These are phyloP conservation scores for Vitis hybrid DNA, from an alignment of 177 flowering plant genomes.

Conservation along the genomic window DNA sequence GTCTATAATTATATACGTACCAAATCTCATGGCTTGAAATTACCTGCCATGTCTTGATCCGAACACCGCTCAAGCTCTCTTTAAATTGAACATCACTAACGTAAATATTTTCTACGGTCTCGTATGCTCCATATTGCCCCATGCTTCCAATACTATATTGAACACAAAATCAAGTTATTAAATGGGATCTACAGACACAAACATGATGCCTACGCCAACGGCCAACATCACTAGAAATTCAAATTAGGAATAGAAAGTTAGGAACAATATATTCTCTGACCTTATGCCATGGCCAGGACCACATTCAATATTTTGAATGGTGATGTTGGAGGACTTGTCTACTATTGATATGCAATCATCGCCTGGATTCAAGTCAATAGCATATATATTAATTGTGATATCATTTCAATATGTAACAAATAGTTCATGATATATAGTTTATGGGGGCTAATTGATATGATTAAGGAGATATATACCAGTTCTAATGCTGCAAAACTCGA, in stretches of 20 bases:
- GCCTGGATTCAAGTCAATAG: neutral
- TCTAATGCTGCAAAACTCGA: neutral
- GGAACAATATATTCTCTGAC: neutral
- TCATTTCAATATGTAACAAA: neutral
- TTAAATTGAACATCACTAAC: neutral
- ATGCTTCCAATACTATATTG: neutral
- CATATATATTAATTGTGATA: no score
- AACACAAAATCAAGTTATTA: neutral
- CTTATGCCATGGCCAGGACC: slow-evolving; percentile 3
- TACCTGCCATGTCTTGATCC: slow-evolving; percentile 4
- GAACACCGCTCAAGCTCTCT: neutral
- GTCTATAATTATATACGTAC: no score
- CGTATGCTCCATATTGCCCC: neutral
- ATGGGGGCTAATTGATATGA: neutral
- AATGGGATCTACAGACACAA: neutral
- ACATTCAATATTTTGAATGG: neutral
- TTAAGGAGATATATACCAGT: neutral
- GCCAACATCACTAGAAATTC: neutral
- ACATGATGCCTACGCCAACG: neutral
- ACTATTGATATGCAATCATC: slow-evolving; percentile 4
- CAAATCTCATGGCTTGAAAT: neutral
- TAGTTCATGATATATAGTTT: neutral
- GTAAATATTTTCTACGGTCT: neutral
- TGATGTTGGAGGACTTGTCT: neutral
- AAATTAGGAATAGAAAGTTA: no score